Evolutionary conservation across 805 yeast species (phyloP).

Genomic region (Suhomyces emberorum): DNA sequence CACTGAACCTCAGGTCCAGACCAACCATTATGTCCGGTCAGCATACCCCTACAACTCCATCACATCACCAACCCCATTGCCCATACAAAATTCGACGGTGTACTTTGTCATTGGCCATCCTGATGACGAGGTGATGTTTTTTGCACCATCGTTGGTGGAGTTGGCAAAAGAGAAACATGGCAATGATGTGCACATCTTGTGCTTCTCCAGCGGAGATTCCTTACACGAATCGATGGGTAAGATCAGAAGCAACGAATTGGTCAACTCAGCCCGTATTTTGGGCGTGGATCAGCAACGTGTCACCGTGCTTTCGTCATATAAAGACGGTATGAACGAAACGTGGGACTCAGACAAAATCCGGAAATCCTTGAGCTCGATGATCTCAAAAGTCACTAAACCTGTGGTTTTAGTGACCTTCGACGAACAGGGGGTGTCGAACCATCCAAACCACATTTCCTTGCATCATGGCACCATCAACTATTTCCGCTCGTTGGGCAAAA

Average conservation of each 20-base stretch:
- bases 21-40: slow-evolving; percentile 19
- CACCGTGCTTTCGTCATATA: slow-evolving; percentile 40
- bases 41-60: slow-evolving; percentile 37
- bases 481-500: slow-evolving; percentile 9
- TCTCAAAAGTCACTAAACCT: slow-evolving; percentile 16
- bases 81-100: slow-evolving; percentile 34
- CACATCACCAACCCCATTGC: slow-evolving; percentile 30
- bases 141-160: slow-evolving; percentile 71
- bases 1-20: slow-evolving; percentile 25
- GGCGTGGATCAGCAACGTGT: slow-evolving; percentile 47
- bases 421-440: slow-evolving; percentile 74
- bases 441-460: slow-evolving; percentile 78
- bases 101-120: slow-evolving; percentile 86
- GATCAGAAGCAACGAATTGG: slow-evolving; percentile 58
- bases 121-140: slow-evolving; percentile 98
- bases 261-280: slow-evolving; percentile 49
- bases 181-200: slow-evolving; percentile 56
- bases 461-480: slow-evolving; percentile 47
- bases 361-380: slow-evolving; percentile 28
- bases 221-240: slow-evolving; percentile 66
- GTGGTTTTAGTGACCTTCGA: slow-evolving; percentile 74
- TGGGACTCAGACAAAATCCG: slow-evolving; percentile 59
- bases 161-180: slow-evolving; percentile 43
- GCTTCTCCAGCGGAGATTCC: slow-evolving; percentile 72
- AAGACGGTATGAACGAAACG: slow-evolving; percentile 62